These are phyloP conservation scores for Leishmania turanica DNA, from an alignment of 208 protist species.

Conservation along the genomic window DNA sequence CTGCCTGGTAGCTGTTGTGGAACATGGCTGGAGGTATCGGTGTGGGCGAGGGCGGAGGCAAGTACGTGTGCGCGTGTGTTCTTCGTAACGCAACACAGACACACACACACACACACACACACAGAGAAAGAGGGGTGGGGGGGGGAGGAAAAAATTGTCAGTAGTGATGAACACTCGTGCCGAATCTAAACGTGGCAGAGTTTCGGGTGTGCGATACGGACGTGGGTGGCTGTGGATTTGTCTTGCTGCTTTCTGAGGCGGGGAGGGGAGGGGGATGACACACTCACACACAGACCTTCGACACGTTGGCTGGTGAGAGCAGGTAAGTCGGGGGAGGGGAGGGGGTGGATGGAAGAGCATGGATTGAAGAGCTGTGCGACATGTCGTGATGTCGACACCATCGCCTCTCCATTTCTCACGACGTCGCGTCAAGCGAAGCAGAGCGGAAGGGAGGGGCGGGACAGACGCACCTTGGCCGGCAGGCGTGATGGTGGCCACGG, in stretches of 20 bases:
- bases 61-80: background rate
- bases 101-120: background rate
- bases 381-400: background rate
- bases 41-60: background rate
- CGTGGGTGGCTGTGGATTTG: too few relatives aligned
- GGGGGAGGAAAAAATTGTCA: background rate
- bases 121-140: too few relatives aligned
- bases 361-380: background rate
- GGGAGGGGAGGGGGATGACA: background rate
- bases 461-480: background rate
- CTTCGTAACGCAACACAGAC: background rate
- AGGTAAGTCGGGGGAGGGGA: background rate
- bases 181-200: background rate
- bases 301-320: background rate
- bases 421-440: background rate
- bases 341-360: background rate
- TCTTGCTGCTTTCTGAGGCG: background rate
- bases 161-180: background rate
- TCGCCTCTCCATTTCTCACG: background rate
- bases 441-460: background rate
- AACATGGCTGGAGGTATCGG: slow-evolving; percentile 90
- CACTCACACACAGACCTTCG: background rate
- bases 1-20: slow-evolving; percentile 99
- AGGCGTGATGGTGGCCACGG: background rate
- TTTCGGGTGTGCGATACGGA: background rate